A percentile compares a stretch with the other conserved stretches of the same genome.
These are phyloP conservation scores for Pyrus betulifolia DNA, from an alignment of 306 rosid species.

Conservation along the genomic window DNA sequence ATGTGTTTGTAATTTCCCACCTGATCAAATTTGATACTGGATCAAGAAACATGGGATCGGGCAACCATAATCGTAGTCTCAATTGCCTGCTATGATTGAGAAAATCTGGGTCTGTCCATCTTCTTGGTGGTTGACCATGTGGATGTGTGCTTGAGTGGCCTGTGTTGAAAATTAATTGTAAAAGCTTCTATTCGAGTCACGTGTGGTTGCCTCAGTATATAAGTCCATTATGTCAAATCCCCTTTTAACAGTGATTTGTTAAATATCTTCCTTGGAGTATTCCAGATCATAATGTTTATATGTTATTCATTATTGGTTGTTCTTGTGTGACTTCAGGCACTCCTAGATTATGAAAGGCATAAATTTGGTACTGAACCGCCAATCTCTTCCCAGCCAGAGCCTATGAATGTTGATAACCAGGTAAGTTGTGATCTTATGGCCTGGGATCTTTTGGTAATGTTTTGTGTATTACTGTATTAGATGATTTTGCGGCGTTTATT, in stretches of 20 bases:
- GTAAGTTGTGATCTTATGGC: conserved; percentile 24
- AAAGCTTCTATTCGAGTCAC: neutral
- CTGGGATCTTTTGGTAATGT: neutral
- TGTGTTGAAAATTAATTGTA: neutral
- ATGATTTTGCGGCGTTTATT: neutral
- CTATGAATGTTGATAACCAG: conserved; percentile 64
- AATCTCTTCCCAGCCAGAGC: conserved; percentile 63
- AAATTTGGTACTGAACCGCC: conserved; percentile 73
- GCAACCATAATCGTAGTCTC: neutral
- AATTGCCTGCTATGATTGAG: neutral
- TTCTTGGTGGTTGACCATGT: neutral
- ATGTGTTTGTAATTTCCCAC: neutral
- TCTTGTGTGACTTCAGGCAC: conserved; percentile 54
- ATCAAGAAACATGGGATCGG: neutral
- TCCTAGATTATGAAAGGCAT: conserved; percentile 94
- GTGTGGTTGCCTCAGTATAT: neutral
- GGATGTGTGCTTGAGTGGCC: neutral
- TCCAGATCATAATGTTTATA: neutral
- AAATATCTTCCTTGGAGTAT: neutral
- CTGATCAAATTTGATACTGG: neutral
- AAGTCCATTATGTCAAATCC: conserved; percentile 1
- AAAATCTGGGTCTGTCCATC: neutral
- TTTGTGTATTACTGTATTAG: neutral
- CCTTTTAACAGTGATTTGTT: neutral
- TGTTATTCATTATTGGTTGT: neutral